phyloP scores from a whole-genome alignment of 2,329 filamentous ascomycete genomes.

The Exophiala spinifera region DNA sequence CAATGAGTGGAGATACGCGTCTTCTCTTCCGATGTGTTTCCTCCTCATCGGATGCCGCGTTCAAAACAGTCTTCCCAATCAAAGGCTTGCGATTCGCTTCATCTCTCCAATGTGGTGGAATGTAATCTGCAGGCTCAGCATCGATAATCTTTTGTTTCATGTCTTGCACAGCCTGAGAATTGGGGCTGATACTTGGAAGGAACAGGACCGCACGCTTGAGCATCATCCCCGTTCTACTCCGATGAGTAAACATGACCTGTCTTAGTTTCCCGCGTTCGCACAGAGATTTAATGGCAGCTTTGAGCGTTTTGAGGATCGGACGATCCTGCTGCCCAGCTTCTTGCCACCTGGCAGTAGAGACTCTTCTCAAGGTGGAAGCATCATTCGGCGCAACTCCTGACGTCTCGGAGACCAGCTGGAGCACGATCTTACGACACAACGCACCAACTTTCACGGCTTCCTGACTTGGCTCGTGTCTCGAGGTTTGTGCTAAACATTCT shows the following conservation, averaged over 20 bases:
- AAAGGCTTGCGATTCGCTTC: slow-evolving; percentile 16
- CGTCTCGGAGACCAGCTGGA: slow-evolving; percentile 53
- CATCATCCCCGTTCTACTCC: slow-evolving; percentile 46
- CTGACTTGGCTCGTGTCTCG: not conserved
- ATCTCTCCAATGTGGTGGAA: slow-evolving; percentile 44
- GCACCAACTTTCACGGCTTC: not conserved
- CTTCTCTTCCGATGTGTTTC: slow-evolving; percentile 22
- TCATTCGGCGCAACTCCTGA: slow-evolving; percentile 56
- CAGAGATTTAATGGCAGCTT: slow-evolving; percentile 49
- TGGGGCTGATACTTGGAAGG: slow-evolving; percentile 44
- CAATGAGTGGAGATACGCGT: slow-evolving; percentile 7
- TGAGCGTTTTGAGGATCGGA: slow-evolving; percentile 54
- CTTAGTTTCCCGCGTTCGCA: slow-evolving; percentile 51
- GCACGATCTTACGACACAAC: slow-evolving; percentile 45
- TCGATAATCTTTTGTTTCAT: slow-evolving; percentile 52
- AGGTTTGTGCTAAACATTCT: not conserved
- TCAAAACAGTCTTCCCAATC: slow-evolving; percentile 9
- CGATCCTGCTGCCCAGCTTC: slow-evolving; percentile 42
- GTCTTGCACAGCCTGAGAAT: slow-evolving; percentile 45
- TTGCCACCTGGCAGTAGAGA: slow-evolving; percentile 42
- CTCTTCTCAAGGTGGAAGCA: slow-evolving; percentile 36
- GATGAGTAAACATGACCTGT: slow-evolving; percentile 52
- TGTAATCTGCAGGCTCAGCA: slow-evolving; percentile 41
- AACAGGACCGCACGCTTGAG: slow-evolving; percentile 52
- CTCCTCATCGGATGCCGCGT: slow-evolving; percentile 33